Conservation (phyloP, 1,139 yeast genomes). For the Yamadazyma triangularis region DNA sequence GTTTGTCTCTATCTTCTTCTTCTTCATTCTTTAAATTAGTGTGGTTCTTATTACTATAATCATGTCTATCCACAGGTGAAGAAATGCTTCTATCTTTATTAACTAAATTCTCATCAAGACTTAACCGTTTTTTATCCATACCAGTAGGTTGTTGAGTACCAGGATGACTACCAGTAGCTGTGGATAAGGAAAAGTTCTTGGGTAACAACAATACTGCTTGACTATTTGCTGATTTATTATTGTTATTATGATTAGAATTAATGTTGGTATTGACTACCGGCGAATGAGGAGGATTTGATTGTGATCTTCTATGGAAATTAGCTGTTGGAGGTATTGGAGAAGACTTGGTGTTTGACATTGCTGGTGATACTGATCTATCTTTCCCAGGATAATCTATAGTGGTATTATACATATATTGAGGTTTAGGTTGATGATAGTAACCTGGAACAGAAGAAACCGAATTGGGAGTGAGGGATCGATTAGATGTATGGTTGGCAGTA, state of each 20-base stretch:
- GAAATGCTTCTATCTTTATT: slow-evolving; percentile 10
- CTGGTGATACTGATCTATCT: slow-evolving; percentile 32
- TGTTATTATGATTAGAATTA: slow-evolving; percentile 14
- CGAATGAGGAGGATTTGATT: slow-evolving; percentile 31
- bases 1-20: neutral
- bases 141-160: slow-evolving; percentile 3
- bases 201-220: slow-evolving; percentile 43
- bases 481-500: slow-evolving; percentile 5
- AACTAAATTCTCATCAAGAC: slow-evolving; percentile 27
- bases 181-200: slow-evolving; percentile 34
- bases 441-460: slow-evolving; percentile 10
- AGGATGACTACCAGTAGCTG: neutral
- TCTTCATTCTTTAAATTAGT: neutral
- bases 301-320: slow-evolving; percentile 27
- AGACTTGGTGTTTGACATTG: neutral
- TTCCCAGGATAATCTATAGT: slow-evolving; percentile 11
- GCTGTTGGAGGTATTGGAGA: slow-evolving; percentile 13
- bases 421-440: slow-evolving; percentile 23
- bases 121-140: slow-evolving; percentile 21
- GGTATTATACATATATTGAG: slow-evolving; percentile 14
- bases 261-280: slow-evolving; percentile 25
- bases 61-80: slow-evolving; percentile 7
- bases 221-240: slow-evolving; percentile 16
- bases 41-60: neutral
- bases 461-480: slow-evolving; percentile 13